A percentile compares a stretch with the other conserved stretches of the same genome.
Conservation (phyloP, 176 grass and related monocot species). For the Oryza australiensis region DNA sequence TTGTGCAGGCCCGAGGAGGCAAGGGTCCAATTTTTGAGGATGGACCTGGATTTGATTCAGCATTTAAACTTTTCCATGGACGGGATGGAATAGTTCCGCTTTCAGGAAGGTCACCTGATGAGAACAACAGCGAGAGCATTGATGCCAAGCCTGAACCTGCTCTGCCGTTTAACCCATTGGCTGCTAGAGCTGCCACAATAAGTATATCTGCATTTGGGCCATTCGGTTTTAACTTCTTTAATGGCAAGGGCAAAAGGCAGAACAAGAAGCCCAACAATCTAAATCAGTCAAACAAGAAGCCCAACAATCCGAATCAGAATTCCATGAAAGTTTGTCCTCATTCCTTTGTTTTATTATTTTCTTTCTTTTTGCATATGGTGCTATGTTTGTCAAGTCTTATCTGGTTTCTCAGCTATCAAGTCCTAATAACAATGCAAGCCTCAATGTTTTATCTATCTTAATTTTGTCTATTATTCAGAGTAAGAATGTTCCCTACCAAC, state of each 20-base stretch:
- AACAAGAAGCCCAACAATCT: slow-evolving; percentile 64
- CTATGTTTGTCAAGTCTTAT: background rate
- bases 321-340: slow-evolving; percentile 39
- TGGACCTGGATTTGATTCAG: slow-evolving; percentile 66
- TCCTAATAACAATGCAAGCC: background rate
- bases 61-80: slow-evolving; percentile 81
- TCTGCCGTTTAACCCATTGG: slow-evolving; percentile 66
- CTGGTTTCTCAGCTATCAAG: background rate
- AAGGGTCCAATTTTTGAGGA: slow-evolving; percentile 85
- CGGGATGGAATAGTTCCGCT: slow-evolving; percentile 75
- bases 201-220: slow-evolving; percentile 69
- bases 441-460: background rate
- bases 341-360: background rate
- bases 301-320: slow-evolving; percentile 33
- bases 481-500: background rate
- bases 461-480: background rate
- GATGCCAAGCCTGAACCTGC: slow-evolving; percentile 42
- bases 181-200: slow-evolving; percentile 67
- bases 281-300: slow-evolving; percentile 51
- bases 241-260: slow-evolving; percentile 63
- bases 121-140: slow-evolving; percentile 33
- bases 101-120: slow-evolving; percentile 56
- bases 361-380: background rate
- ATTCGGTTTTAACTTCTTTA: slow-evolving; percentile 76
- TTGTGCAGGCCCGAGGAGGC: slow-evolving; percentile 45